Percentiles rank a stretch among this genome's conserved stretches.
Conservation (phyloP, 73 alveolate species). For the Chromera velia region DNA sequence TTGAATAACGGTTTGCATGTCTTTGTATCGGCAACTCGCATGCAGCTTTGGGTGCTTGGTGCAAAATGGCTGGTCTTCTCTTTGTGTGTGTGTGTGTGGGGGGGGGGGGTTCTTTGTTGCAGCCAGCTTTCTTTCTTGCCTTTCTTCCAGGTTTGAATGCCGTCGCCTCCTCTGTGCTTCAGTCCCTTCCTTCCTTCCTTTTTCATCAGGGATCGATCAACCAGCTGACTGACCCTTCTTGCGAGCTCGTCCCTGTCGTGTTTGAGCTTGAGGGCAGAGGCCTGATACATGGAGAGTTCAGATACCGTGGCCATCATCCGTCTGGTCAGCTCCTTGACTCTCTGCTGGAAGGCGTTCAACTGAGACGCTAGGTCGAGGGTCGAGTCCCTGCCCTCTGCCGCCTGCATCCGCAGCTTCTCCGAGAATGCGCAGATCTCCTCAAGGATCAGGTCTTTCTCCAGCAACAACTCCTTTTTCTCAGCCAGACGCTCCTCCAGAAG, state of each 20-base stretch:
- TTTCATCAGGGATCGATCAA: too few species aligned
- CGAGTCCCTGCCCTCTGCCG: background rate
- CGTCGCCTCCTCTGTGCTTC: too few species aligned
- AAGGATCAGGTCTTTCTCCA: background rate
- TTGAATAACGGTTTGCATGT: background rate
- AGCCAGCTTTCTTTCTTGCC: too few species aligned
- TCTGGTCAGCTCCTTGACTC: background rate
- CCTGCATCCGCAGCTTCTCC: background rate
- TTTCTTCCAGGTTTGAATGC: too few species aligned
- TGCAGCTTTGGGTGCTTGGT: too few species aligned
- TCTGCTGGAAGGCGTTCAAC: background rate
- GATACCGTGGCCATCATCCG: conserved; percentile 1
- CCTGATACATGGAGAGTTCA: conserved; percentile 8
- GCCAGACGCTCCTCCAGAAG: background rate
- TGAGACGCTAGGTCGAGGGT: background rate
- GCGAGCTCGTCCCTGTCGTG: too few species aligned
- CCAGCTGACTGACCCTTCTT: too few species aligned
- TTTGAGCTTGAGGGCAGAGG: too few species aligned
- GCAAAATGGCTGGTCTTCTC: too few species aligned
- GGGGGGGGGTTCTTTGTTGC: too few species aligned
- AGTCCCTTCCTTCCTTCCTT: too few species aligned
- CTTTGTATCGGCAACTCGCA: background rate
- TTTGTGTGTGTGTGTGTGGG: too few species aligned
- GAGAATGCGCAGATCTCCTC: background rate
- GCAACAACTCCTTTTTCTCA: background rate